These are phyloP conservation scores for Tephrocybe rancida DNA, from an alignment of 768 basidiomycete species.

Conservation along the genomic window DNA sequence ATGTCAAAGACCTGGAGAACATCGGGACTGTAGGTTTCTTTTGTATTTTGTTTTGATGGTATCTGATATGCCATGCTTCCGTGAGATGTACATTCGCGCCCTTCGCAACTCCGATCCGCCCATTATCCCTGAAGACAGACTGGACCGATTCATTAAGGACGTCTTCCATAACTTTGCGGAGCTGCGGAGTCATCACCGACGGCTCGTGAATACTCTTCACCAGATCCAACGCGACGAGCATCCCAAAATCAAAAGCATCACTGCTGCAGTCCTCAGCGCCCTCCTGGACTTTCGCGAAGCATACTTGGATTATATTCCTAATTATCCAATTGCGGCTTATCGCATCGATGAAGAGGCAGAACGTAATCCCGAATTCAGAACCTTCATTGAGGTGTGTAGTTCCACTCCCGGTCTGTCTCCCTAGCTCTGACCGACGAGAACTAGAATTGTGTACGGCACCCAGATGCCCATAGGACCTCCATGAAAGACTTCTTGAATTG, in stretches of 20 bases:
- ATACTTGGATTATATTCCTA: constrained; percentile 90
- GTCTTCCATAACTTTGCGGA: constrained; percentile 89
- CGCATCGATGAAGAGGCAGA: constrained; percentile 87
- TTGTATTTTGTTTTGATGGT: not conserved
- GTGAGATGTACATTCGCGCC: constrained; percentile 82
- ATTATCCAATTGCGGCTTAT: constrained; percentile 91
- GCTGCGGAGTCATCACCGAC: constrained; percentile 73
- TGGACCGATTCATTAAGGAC: constrained; percentile 80
- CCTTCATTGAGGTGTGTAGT: constrained; percentile 70
- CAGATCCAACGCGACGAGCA: constrained; percentile 89
- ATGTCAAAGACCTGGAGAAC: constrained; percentile 92
- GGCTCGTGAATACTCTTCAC: constrained; percentile 78
- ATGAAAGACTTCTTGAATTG: constrained; percentile 93
- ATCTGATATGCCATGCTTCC: not conserved
- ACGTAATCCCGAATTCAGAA: constrained; percentile 75
- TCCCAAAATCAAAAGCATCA: constrained; percentile 78
- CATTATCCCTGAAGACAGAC: constrained; percentile 69
- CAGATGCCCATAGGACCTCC: constrained; percentile 79
- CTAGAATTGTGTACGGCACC: constrained; percentile 57
- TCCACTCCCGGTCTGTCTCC: not conserved
- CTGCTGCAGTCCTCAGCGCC: constrained; percentile 83
- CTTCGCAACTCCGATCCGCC: constrained; percentile 76
- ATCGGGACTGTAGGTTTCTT: constrained; percentile 68
- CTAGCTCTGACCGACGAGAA: not conserved
- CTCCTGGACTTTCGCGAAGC: constrained; percentile 91